Evolutionary conservation across 305 asterid species (phyloP).

Genomic region (Rubia tinctorum): DNA sequence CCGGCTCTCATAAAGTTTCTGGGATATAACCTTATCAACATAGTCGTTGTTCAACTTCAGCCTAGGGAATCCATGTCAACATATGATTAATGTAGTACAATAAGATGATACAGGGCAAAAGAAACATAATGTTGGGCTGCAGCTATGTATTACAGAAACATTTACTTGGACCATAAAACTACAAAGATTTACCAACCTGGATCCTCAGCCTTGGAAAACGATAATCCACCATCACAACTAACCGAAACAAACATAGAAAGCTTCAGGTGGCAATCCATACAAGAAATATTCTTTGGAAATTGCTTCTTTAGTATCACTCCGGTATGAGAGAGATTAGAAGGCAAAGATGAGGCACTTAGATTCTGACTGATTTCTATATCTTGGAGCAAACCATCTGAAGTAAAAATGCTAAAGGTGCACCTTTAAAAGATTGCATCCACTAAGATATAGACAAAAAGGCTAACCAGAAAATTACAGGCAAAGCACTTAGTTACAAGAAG

Average conservation of each 20-base stretch:
- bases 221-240: conserved; percentile 46
- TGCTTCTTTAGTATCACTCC: conserved; percentile 45
- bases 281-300: too few species aligned
- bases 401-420: conserved; percentile 74
- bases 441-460: conserved; percentile 22
- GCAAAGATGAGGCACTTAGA: conserved; percentile 67
- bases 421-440: conserved; percentile 38
- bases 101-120: too few species aligned
- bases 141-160: background rate
- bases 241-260: conserved; percentile 55
- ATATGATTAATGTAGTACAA: too few species aligned
- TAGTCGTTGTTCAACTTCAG: too few species aligned
- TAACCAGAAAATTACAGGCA: conserved; percentile 15
- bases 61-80: too few species aligned
- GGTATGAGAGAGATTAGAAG: conserved; percentile 42
- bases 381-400: conserved; percentile 81
- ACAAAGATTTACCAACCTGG: conserved; percentile 19
- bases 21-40: too few species aligned
- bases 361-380: conserved; percentile 85
- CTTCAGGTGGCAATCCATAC: conserved; percentile 71
- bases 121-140: too few species aligned
- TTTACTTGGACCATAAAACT: background rate
- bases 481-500: conserved; percentile 19
- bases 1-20: too few species aligned
- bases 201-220: conserved; percentile 21